Conservation (phyloP, 1,284 basidiomycete species). For the Anthracocystis setariae region DNA sequence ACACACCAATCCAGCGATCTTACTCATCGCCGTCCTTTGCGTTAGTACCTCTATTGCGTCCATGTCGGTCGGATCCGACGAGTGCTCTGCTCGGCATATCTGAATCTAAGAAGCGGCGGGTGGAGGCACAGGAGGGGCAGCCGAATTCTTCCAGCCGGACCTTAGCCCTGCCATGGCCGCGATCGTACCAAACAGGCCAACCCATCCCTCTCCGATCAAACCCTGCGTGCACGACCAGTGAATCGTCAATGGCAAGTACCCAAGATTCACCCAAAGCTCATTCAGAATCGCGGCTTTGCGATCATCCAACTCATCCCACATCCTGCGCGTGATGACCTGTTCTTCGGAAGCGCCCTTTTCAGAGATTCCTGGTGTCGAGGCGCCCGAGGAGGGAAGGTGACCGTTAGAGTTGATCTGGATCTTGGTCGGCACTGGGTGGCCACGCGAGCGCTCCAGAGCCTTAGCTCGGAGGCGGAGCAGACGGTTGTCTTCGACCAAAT, state of each 20-base stretch:
- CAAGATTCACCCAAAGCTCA: slow-evolving; percentile 78
- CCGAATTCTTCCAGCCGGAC: slow-evolving; percentile 60
- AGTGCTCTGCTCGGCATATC: neutral
- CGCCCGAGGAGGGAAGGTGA: slow-evolving; percentile 1
- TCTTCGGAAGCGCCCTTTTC: slow-evolving; percentile 52
- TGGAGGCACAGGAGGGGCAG: slow-evolving; percentile 32
- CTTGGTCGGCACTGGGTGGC: slow-evolving; percentile 57
- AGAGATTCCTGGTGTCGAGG: neutral
- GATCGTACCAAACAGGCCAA: slow-evolving; percentile 66
- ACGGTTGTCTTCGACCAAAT: slow-evolving; percentile 66
- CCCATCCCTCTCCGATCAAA: slow-evolving; percentile 61
- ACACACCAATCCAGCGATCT: neutral
- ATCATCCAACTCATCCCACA: slow-evolving; percentile 67
- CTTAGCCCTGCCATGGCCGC: slow-evolving; percentile 60
- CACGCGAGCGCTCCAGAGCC: slow-evolving; percentile 62
- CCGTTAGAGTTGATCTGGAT: slow-evolving; percentile 40
- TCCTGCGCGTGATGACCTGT: slow-evolving; percentile 56
- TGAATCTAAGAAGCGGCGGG: slow-evolving; percentile 7
- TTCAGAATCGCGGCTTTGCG: slow-evolving; percentile 78
- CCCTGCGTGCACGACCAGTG: slow-evolving; percentile 74
- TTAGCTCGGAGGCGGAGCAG: slow-evolving; percentile 62
- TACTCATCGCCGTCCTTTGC: neutral
- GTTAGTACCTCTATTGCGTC: neutral
- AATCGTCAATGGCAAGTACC: slow-evolving; percentile 80
- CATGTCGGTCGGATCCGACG: neutral